phyloP scores from a whole-genome alignment of 192 early-diverging fungal genomes.

The Jimgerdemannia lactiflua region DNA sequence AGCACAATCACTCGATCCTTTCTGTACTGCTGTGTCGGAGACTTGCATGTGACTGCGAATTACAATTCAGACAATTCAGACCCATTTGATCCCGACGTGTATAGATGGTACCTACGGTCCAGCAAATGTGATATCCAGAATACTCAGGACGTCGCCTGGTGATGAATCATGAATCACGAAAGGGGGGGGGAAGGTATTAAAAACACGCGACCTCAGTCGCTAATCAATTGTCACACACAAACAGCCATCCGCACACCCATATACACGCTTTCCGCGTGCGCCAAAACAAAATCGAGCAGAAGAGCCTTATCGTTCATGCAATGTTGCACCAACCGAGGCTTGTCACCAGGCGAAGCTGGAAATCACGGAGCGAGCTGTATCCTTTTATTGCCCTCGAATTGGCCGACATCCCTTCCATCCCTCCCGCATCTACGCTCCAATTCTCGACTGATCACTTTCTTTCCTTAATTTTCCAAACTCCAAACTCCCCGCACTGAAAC shows the following conservation, averaged over 20 bases:
- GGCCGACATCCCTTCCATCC: background rate
- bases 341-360: background rate
- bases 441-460: background rate
- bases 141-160: no score
- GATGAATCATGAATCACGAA: no score
- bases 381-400: background rate
- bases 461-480: background rate
- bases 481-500: background rate
- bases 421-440: background rate
- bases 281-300: background rate
- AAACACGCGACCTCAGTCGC: no score
- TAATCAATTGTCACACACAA: background rate
- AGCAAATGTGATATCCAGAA: no score
- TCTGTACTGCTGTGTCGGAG: no score
- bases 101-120: no score
- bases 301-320: background rate
- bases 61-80: no score
- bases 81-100: no score
- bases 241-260: background rate
- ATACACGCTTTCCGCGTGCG: background rate
- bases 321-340: background rate
- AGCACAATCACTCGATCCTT: no score
- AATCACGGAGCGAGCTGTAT: background rate
- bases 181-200: no score
- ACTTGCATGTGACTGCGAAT: no score